A percentile compares a stretch with the other conserved stretches of the same genome.
phyloP scores from a whole-genome alignment of 164 flowering plant genomes.

The Platanus orientalis region DNA sequence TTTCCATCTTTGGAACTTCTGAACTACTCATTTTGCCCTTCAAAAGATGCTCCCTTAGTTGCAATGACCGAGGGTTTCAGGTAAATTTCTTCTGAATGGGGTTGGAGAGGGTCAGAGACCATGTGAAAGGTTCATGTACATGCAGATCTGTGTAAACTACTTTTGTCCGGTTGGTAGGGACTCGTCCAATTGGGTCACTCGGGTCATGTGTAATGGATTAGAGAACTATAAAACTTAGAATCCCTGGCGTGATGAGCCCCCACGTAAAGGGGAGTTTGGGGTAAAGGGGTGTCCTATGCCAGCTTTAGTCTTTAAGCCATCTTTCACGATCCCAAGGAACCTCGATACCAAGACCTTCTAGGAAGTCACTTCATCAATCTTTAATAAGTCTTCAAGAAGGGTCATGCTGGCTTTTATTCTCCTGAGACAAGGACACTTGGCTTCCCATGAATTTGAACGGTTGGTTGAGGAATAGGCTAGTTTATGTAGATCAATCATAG shows the following conservation, averaged over 20 bases:
- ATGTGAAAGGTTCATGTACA: slow-evolving; percentile 13
- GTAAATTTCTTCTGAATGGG: slow-evolving; percentile 6
- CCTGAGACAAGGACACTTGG: no score
- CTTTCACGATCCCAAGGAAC: slow-evolving; percentile 9
- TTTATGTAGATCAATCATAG: no score
- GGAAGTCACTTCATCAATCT: no score
- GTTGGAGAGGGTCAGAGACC: slow-evolving; percentile 4
- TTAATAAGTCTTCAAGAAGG: no score
- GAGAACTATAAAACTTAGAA: no score
- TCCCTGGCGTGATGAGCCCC: no score
- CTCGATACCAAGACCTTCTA: slow-evolving; percentile 1
- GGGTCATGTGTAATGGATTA: neutral
- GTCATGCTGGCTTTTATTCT: no score
- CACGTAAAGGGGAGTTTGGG: neutral
- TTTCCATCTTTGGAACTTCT: neutral
- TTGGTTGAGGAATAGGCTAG: no score
- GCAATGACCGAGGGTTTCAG: neutral
- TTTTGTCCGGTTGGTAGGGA: no score
- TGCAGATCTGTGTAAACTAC: slow-evolving; percentile 28
- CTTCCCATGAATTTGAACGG: no score
- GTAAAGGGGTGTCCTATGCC: slow-evolving; percentile 6
- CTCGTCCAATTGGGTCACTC: slow-evolving; percentile 11
- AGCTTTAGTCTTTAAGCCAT: slow-evolving; percentile 12
- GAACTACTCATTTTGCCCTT: slow-evolving; percentile 13
- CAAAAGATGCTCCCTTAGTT: no score